phyloP scores from a whole-genome alignment of 2,329 filamentous ascomycete species.

The Ilyonectria destructans region DNA sequence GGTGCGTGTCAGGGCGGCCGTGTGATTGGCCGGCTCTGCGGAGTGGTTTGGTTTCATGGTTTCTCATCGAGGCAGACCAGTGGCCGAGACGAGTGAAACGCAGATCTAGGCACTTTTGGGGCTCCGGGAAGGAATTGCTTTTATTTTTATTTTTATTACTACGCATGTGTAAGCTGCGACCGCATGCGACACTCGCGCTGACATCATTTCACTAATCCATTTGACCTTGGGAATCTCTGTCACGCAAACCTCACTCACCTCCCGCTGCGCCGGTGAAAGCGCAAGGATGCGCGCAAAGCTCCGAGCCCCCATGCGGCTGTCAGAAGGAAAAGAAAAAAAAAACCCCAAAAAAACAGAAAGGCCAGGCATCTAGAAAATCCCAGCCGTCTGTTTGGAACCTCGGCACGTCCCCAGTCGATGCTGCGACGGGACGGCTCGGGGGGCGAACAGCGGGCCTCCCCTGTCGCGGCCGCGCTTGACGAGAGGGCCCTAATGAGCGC shows the following conservation, averaged over 20 bases:
- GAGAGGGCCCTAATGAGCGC: conserved; percentile 13
- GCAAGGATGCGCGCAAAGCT: background rate
- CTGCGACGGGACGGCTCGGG: conserved; percentile 32
- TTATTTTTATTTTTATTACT: conserved; percentile 4
- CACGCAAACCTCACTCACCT: background rate
- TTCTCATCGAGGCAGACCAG: background rate
- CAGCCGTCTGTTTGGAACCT: conserved; percentile 28
- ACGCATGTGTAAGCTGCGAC: background rate
- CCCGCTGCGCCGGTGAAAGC: background rate
- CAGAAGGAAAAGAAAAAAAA: conserved; percentile 13
- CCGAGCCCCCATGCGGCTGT: background rate
- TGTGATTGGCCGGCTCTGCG: conserved; percentile 39
- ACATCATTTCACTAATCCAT: background rate
- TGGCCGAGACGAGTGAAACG: background rate
- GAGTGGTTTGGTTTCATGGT: conserved; percentile 4
- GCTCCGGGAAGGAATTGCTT: background rate
- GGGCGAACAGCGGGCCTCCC: conserved; percentile 34
- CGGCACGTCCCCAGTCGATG: conserved; percentile 22
- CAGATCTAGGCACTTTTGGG: conserved; percentile 12
- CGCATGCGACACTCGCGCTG: background rate
- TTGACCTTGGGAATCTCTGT: background rate
- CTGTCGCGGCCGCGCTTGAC: conserved; percentile 31
- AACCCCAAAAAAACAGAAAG: conserved; percentile 16
- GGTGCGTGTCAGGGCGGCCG: conserved; percentile 10
- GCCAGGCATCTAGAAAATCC: conserved; percentile 5